These are phyloP conservation scores for Pelargonium cotyledonis DNA, from an alignment of 441 rosid genomes.

Conservation along the genomic window DNA sequence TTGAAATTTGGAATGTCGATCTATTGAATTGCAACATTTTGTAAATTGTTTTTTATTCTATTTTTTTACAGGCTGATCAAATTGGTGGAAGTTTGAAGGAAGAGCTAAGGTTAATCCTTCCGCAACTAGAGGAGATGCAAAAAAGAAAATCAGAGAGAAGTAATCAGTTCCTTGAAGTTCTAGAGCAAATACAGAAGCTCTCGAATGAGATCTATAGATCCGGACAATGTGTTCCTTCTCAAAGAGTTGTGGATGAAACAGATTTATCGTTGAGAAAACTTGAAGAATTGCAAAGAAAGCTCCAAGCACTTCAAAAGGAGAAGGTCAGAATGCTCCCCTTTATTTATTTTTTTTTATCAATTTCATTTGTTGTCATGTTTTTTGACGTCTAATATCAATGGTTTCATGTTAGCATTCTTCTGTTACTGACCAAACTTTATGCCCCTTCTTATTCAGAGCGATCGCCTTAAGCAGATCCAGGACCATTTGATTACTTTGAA, in stretches of 20 bases:
- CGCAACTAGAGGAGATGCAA: slow-evolving; percentile 83
- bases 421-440: slow-evolving; percentile 17
- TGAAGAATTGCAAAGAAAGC: slow-evolving; percentile 70
- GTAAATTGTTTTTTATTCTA: not conserved
- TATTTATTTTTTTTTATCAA: slow-evolving; percentile 4
- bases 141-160: slow-evolving; percentile 66
- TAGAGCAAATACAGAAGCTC: slow-evolving; percentile 46
- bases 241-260: slow-evolving; percentile 49
- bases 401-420: not conserved
- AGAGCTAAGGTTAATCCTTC: slow-evolving; percentile 63
- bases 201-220: slow-evolving; percentile 53
- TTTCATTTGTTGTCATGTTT: not conserved
- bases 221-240: slow-evolving; percentile 23
- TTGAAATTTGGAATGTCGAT: not conserved
- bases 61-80: slow-evolving; percentile 53
- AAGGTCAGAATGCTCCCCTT: slow-evolving; percentile 42
- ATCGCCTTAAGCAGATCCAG: slow-evolving; percentile 62
- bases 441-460: slow-evolving; percentile 40
- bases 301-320: slow-evolving; percentile 70
- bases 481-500: slow-evolving; percentile 49
- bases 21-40: not conserved
- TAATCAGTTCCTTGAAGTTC: slow-evolving; percentile 63
- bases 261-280: slow-evolving; percentile 79
- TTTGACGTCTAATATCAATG: not conserved
- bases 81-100: slow-evolving; percentile 69